phyloP scores from a whole-genome alignment of 2,329 filamentous ascomycete genomes.

The Neofusicoccum ribis region DNA sequence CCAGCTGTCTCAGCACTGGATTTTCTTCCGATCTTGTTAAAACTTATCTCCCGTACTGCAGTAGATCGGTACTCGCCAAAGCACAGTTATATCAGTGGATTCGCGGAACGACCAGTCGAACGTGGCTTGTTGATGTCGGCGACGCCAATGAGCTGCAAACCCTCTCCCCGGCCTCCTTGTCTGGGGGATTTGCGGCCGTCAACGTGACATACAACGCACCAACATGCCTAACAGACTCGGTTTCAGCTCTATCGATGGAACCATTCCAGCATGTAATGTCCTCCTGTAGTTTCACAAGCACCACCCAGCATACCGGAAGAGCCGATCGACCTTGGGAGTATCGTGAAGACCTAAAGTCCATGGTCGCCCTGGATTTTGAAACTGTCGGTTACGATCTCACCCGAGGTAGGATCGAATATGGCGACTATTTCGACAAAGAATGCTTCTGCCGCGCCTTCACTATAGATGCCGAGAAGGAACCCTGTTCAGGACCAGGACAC shows the following conservation, averaged over 20 bases:
- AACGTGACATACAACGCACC: slow-evolving; percentile 30
- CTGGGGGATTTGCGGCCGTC: slow-evolving; percentile 28
- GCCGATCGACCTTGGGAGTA: slow-evolving; percentile 38
- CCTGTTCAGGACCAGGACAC: neutral
- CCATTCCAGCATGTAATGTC: slow-evolving; percentile 31
- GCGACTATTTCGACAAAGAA: slow-evolving; percentile 34
- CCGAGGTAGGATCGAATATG: slow-evolving; percentile 22
- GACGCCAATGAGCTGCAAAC: slow-evolving; percentile 30
- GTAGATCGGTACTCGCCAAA: slow-evolving; percentile 35
- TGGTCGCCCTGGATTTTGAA: slow-evolving; percentile 33
- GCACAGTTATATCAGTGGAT: slow-evolving; percentile 36
- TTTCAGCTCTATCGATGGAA: slow-evolving; percentile 26
- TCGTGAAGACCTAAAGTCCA: slow-evolving; percentile 26
- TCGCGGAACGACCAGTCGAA: slow-evolving; percentile 29
- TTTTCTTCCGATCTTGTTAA: slow-evolving; percentile 31
- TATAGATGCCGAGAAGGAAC: slow-evolving; percentile 22
- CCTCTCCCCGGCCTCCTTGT: slow-evolving; percentile 31
- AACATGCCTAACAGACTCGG: slow-evolving; percentile 29
- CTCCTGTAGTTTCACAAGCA: slow-evolving; percentile 33
- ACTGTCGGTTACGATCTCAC: slow-evolving; percentile 36
- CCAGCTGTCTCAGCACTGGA: slow-evolving; percentile 33
- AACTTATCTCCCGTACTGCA: slow-evolving; percentile 31
- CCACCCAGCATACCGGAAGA: slow-evolving; percentile 33
- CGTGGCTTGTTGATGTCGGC: slow-evolving; percentile 36
- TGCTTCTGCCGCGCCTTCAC: slow-evolving; percentile 33